Conservation (phyloP, 345 rosid species). For the Corchorus capsularis region DNA sequence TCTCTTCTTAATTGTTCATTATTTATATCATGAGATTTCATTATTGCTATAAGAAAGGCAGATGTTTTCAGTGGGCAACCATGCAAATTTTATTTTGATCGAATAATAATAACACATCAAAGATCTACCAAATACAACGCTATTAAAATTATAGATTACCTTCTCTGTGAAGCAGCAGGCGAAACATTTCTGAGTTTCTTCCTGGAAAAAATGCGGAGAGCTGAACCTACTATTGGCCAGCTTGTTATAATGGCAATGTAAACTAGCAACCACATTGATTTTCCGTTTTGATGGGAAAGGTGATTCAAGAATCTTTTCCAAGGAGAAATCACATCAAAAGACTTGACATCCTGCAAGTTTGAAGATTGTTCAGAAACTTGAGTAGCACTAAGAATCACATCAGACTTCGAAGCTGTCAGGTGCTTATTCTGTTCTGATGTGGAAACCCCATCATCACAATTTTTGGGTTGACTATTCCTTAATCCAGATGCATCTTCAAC, state of each 20-base stretch:
- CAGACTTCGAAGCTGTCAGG: conserved; percentile 26
- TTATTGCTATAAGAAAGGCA: background rate
- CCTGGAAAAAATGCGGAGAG: conserved; percentile 39
- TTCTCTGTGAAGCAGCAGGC: conserved; percentile 24
- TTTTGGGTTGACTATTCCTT: background rate
- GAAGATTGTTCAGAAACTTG: conserved; percentile 26
- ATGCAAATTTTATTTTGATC: background rate
- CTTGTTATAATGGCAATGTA: conserved; percentile 59
- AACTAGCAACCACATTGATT: conserved; percentile 57
- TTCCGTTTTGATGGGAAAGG: conserved; percentile 38
- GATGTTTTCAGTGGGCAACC: background rate
- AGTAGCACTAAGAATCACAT: background rate
- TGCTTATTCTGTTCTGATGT: conserved; percentile 30
- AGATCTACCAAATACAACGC: conserved; percentile 1
- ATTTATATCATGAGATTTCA: background rate
- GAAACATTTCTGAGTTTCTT: conserved; percentile 42
- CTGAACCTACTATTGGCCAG: conserved; percentile 66
- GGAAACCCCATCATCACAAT: conserved; percentile 13
- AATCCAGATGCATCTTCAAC: conserved; percentile 20
- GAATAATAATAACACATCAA: background rate
- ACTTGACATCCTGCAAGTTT: conserved; percentile 29
- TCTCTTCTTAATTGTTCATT: background rate
- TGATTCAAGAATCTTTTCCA: conserved; percentile 42
- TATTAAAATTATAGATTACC: conserved; percentile 18
- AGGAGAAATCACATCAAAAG: conserved; percentile 26